Evolutionary conservation across 108 stramenopile genomes (phyloP), one percentile per base, ranked within the genome.

Genomic region (Cyclostephanos tholiformis): DNA sequence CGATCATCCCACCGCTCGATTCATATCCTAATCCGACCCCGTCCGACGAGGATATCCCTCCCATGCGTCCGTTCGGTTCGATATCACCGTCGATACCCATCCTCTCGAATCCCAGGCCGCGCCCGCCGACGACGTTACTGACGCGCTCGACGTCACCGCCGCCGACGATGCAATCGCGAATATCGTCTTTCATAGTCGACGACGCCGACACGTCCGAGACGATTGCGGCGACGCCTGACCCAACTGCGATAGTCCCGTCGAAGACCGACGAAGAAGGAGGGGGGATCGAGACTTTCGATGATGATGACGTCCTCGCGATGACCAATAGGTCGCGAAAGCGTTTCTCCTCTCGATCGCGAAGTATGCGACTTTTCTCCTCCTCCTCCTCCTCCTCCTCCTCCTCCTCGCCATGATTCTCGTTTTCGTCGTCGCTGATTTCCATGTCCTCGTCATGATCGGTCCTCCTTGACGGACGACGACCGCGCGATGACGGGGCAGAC

Each of bases 301-400:
- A 46, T 14, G 44, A 46, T 14, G 44, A 46, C 44, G 44, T 56
- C 44, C 50, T 67, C 12, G 73, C 73, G 26, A 49, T 20, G 17
- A 58, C 50, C 41, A 81, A 14, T 16, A 81, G 64, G 35, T 81
- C 80, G n/a, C 74, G 48, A 48, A 81, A 81, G 29, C 46, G 66
- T 26, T 2, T 32, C 32, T 26, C 41, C 63, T 75, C 69, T 16
- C 66, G 49, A 6, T 74, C 73, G 8, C 55, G 55, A 20, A 52
- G 17, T 2, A 64, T 46, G 62, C 17, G 20, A 30, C 20, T 46
- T 3, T 59, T n/a, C 6, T 23, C 43, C 22, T 72, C 49, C 25
- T 7, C 14, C 14, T 43, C 30, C 51, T 63, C 44, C 17, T 49
- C 61, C 4, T 35, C 43, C n/a, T 22, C 41, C 14, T 43, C 58